Percentiles rank a stretch among this genome's conserved stretches.
Evolutionary conservation across 768 basidiomycete genomes (phyloP).

Genomic region (Paxillus rubicundulus): DNA sequence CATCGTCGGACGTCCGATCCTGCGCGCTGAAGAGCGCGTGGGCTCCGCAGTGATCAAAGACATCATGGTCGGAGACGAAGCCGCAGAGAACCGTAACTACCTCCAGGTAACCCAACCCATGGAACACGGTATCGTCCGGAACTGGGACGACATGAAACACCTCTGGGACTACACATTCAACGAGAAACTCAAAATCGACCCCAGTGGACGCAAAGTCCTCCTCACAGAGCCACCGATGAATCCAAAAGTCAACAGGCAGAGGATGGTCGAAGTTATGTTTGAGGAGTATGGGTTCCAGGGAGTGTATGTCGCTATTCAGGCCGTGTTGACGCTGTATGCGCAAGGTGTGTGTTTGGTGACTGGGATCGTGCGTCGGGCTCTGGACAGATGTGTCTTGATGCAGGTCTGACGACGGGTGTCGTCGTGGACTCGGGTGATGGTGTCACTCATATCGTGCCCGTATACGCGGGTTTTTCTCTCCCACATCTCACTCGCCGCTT

Average conservation of each 20-base stretch:
- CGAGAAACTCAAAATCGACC: conserved; percentile 90
- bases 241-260: conserved; percentile 86
- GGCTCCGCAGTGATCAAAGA: conserved; percentile 87
- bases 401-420: conserved; percentile 96
- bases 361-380: background rate
- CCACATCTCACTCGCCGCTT: conserved; percentile 93
- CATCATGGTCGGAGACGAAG: conserved; percentile 98
- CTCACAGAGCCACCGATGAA: conserved; percentile 99
- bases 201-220: conserved; percentile 82
- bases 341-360: conserved; percentile 65
- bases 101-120: conserved; percentile 97
- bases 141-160: conserved; percentile 99
- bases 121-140: conserved; percentile 98
- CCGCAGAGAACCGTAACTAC: conserved; percentile 89
- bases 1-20: conserved; percentile 92
- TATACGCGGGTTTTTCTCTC: conserved; percentile 94
- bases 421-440: conserved; percentile 99
- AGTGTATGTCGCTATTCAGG: conserved; percentile 98
- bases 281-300: conserved; percentile 96
- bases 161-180: conserved; percentile 99
- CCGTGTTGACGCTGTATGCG: conserved; percentile 95
- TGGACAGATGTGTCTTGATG: background rate
- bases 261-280: conserved; percentile 99
- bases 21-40: conserved; percentile 95
- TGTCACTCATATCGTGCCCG: conserved; percentile 98